Conservation (phyloP, 345 rosid species). For the thale cress (Arabidopsis thaliana) region DNA sequence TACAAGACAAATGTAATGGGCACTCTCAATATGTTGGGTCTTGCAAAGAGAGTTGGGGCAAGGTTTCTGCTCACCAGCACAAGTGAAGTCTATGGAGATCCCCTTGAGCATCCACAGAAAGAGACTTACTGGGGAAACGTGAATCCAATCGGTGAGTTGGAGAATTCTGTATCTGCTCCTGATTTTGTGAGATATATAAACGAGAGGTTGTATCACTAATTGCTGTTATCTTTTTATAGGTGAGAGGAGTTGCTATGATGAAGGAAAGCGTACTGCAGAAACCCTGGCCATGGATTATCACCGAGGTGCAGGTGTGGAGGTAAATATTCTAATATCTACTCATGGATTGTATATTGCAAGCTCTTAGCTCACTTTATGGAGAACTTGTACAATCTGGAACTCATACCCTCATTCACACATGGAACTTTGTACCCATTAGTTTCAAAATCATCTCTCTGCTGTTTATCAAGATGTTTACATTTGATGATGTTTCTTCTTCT, state of each 20-base stretch:
- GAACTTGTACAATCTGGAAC: not conserved
- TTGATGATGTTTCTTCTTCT: slow-evolving; percentile 9
- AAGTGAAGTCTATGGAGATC: slow-evolving; percentile 99
- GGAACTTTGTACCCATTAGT: not conserved
- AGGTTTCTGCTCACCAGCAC: slow-evolving; percentile 96
- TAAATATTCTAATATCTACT: slow-evolving; percentile 41
- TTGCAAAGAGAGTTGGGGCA: slow-evolving; percentile 98
- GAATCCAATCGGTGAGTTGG: slow-evolving; percentile 81
- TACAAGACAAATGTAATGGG: slow-evolving; percentile 99
- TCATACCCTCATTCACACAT: not conserved
- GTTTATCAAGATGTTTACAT: not conserved
- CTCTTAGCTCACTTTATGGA: slow-evolving; percentile 1
- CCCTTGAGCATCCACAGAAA: slow-evolving; percentile 98
- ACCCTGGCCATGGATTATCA: slow-evolving; percentile 97
- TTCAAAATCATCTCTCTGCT: not conserved
- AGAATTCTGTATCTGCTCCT: slow-evolving; percentile 1
- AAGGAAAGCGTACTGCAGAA: slow-evolving; percentile 97
- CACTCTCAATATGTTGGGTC: slow-evolving; percentile 95
- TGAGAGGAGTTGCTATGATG: slow-evolving; percentile 98
- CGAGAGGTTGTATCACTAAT: not conserved
- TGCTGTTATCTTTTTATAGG: slow-evolving; percentile 49
- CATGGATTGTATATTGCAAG: slow-evolving; percentile 7
- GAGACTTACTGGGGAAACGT: slow-evolving; percentile 99
- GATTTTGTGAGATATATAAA: slow-evolving; percentile 9
- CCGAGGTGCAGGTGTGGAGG: slow-evolving; percentile 96